Evolutionary conservation across 2,329 filamentous ascomycete species (phyloP), one percentile per base, ranked within the genome.

Genomic region (Monosporascus sp.): DNA sequence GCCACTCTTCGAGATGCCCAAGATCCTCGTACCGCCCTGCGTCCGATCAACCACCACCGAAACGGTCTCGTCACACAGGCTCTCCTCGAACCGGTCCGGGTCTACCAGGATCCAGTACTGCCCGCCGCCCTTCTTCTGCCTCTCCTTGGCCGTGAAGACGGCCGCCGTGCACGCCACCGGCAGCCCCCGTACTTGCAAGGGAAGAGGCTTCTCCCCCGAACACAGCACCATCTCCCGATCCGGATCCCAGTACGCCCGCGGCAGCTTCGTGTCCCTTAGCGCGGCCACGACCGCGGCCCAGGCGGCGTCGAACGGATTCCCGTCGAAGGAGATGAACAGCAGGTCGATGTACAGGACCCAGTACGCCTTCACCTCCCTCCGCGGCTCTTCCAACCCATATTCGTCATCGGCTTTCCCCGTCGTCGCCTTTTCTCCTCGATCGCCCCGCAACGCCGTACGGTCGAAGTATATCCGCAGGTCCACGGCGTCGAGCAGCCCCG

Each of bases 331-430:
- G 60, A 99, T 87, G 72, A 96, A 94, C 66, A 97, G 82, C n/a
- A 97, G 79, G 67, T 97, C 93, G 60, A 99, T 89, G 71, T 96
- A 97, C 20, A 99, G 82, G 9, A 89, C 86, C 94, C 93, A 99
- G 70, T 95, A 97, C 0, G 88, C 94, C 68, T 89, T 93, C 11
- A 93, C 71, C 54, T 72, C 68, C 37, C 69, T 69, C 56, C 3
- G 55, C 53, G 35, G 55, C 50, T 20, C 51, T 58, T 20, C 18
- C 43, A 5, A 5, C 3, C 43, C 43, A 20, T 63, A 62, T 1
- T 60, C 59, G 1, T 60, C 59, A 6, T 65, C 65, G 11, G 57
- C 54, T 14, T 66, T 59, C 40, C 20, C 57, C 61, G 5, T 60
- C 58, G n/a, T 67, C 67, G 7, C 11, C 73, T 69, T 45, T 69